Evolutionary conservation across 768 basidiomycete species (phyloP), one percentile per base, ranked within the genome.

Genomic region (Phlebiopsis flavidoalba): DNA sequence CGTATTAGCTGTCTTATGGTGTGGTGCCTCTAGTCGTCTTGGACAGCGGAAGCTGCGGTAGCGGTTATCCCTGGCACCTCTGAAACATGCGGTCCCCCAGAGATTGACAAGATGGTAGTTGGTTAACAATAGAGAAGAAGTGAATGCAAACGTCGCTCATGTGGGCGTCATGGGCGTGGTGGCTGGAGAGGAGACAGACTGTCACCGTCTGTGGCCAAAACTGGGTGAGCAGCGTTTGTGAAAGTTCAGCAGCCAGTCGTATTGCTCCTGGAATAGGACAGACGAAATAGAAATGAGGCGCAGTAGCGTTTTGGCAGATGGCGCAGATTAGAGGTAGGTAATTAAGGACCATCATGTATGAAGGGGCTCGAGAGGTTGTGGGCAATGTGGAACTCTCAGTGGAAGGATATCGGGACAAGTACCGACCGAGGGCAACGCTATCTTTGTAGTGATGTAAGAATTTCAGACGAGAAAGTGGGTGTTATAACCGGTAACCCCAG

Each of bases 61-160:
- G 65, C 12, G 71, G 71, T 67, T 72, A 26, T 68, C 65, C 65
- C 60, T 65, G 54, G 57, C 45, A 12, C 40, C 40, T 35, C n/a
- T 12, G 24, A 4, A 43, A 3, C 54, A 55, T 55, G 36, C 22
- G 54, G 45, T 7, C 48, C 19, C 19, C 14, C n/a, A n/a, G n/a
- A 19, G 24, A 49, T 3, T 2, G 12, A 10, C 3, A 21, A 11
- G 26, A 31, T 31, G 26, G 8, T 43, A 43, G 12, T 12, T 43
- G 40, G 40, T 43, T n/a, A n/a, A 17, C 17, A 31, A 49, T 5
- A 21, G 12, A 15, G 48, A 2, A 49, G 48, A 49, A 49, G 15
- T 48, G 48, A 49, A 49, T 49, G 3, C 12, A 49, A n/a, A 49
- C 14, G 48, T 17, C 19, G 54, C 37, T 21, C 37, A 45, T n/a